Evolutionary conservation across 2,329 filamentous ascomycete genomes (phyloP), one percentile per base, ranked within the genome.

Genomic region (Beauveria sp.): DNA sequence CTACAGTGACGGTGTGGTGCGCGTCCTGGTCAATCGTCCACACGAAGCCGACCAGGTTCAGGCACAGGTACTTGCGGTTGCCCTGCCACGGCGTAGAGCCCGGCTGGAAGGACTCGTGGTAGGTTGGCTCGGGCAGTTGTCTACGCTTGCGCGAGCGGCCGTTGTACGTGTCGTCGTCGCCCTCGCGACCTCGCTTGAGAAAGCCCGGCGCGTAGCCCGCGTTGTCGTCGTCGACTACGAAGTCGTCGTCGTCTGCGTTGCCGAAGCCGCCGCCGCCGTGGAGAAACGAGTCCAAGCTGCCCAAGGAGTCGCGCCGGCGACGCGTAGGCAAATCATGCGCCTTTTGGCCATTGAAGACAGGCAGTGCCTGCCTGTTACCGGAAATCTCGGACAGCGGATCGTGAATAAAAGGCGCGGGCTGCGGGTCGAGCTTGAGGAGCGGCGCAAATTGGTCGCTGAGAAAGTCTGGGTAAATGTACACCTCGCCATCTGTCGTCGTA

Each of bases 11-110:
- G 2, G 94, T 99, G 71, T 97, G 86, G 67, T 93, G 89, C 0
- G 89, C 90, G 69, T 97, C 92, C 73, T 99, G 94, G 67, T 96
- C 90, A 20, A 99, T 91, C 0, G 93, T 97, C 91, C 94, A 99
- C 9, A 97, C 90, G 69, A 96, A 94, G 1, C 96, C 94, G 58
- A 92, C 90, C 62, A 99, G 78, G 70, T 97, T 97, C 46, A 97
- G 83, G 70, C 91, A 96, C 1, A 99, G 82, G 70, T 99, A 96
- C 70, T 93, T 91, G 64, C 94, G 83, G 72, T 96, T 94, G 1
- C 94, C 94, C 64, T 91, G 86, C 96, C 94, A 99, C 0, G 93
- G 93, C 0, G 94, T 99, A 59, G 92, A 92, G 1, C 94, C 93
- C 0, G 93, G 91, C 72, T 99, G 96, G 72, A 99, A 96, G 2